Evolutionary conservation across 78 protist genomes (phyloP).

Genomic region (Dictyostelium citrinum): DNA sequence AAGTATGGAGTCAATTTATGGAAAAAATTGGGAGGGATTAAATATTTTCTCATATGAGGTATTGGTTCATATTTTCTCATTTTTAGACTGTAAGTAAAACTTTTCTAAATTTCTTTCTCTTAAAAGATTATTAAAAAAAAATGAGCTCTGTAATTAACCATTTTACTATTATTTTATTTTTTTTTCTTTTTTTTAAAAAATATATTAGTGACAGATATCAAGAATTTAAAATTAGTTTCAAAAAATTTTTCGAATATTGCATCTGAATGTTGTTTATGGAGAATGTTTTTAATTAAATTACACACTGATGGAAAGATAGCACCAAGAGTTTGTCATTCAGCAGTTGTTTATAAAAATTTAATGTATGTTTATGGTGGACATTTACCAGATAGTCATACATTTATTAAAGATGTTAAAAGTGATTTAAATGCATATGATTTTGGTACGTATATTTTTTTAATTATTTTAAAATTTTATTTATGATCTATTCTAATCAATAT

Average conservation of each 20-base stretch:
- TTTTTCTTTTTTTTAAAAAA: not conserved
- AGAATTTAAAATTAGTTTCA: constrained; percentile 23
- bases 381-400: constrained; percentile 71
- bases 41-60: constrained; percentile 46
- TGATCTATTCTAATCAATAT: no score
- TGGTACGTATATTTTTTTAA: not conserved
- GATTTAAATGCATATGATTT: constrained; percentile 47
- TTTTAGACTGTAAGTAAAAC: constrained; percentile 35
- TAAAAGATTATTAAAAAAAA: no score
- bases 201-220: constrained; percentile 45
- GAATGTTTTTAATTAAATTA: constrained; percentile 33
- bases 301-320: constrained; percentile 8
- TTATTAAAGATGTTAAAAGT: constrained; percentile 63
- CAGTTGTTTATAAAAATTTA: constrained; percentile 33
- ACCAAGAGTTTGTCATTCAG: constrained; percentile 75
- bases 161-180: no score
- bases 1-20: not conserved
- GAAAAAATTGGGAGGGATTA: not conserved
- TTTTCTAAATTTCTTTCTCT: no score
- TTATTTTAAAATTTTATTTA: no score
- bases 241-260: constrained; percentile 10
- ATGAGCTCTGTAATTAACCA: no score
- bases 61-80: constrained; percentile 31
- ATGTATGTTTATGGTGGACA: constrained; percentile 80
- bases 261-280: constrained; percentile 58